Conservation (phyloP, 2,329 filamentous ascomycete genomes). For the Boeremia exigua region DNA sequence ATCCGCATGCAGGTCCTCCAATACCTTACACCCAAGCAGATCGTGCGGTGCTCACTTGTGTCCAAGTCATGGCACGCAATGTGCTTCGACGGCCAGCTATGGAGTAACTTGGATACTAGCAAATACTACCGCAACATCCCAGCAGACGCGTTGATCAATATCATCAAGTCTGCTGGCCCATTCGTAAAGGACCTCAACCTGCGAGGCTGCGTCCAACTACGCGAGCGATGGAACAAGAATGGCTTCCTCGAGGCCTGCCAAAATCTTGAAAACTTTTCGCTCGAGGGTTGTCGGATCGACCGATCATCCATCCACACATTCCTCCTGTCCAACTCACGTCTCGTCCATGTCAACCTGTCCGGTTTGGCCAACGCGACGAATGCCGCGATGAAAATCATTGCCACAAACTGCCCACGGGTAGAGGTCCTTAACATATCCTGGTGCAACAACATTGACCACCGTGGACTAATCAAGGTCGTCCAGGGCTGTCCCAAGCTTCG, state of each 20-base stretch:
- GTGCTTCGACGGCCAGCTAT: constrained; percentile 95
- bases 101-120: constrained; percentile 81
- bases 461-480: constrained; percentile 75
- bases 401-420: constrained; percentile 79
- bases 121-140: constrained; percentile 89
- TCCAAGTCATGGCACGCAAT: constrained; percentile 79
- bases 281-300: constrained; percentile 90
- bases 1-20: constrained; percentile 78
- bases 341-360: constrained; percentile 86
- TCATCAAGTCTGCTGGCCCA: constrained; percentile 83
- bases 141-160: constrained; percentile 79
- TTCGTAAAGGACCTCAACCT: constrained; percentile 92
- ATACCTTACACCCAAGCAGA: constrained; percentile 78
- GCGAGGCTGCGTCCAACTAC: constrained; percentile 86
- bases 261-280: constrained; percentile 84
- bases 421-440: constrained; percentile 89
- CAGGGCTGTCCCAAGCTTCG: constrained; percentile 73
- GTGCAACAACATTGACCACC: constrained; percentile 84
- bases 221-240: constrained; percentile 78
- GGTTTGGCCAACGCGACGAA: constrained; percentile 82
- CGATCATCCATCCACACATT: constrained; percentile 78
- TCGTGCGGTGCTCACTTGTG: constrained; percentile 78
- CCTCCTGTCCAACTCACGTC: constrained; percentile 75
- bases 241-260: constrained; percentile 82
- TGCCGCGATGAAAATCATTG: constrained; percentile 83